A percentile compares a stretch with the other conserved stretches of the same genome.
Conservation (phyloP, 371 early-diverging fungal genomes). For the Mucor piriformis region DNA sequence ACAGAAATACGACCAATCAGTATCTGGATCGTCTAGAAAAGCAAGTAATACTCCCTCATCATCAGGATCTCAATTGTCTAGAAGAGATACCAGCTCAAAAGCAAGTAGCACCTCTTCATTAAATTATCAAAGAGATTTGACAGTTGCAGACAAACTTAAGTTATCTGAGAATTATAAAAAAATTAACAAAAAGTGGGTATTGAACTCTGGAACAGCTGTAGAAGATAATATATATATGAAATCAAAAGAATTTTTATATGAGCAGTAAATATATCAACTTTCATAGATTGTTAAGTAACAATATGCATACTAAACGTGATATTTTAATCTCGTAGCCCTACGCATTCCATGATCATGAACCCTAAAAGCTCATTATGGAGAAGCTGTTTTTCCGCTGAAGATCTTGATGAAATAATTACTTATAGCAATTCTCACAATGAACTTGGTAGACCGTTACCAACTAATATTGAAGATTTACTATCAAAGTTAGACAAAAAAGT, state of each 20-base stretch:
- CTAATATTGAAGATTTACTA: conserved; percentile 19
- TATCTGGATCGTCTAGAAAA: conserved; percentile 15
- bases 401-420: conserved; percentile 19
- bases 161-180: conserved; percentile 17
- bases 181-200: conserved; percentile 19
- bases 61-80: conserved; percentile 8
- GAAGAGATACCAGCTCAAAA: conserved; percentile 9
- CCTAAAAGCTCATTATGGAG: conserved; percentile 15
- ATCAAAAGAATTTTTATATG: conserved; percentile 21
- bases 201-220: conserved; percentile 19
- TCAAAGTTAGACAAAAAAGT: conserved; percentile 18
- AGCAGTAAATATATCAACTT: conserved; percentile 20
- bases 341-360: conserved; percentile 21
- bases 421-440: conserved; percentile 18
- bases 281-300: conserved; percentile 18
- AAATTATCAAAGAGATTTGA: conserved; percentile 17
- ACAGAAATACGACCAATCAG: conserved; percentile 15
- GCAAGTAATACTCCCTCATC: conserved; percentile 12
- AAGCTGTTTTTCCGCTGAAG: conserved; percentile 20
- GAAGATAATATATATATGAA: conserved; percentile 19
- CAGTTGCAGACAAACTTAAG: conserved; percentile 14
- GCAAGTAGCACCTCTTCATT: conserved; percentile 10
- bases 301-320: conserved; percentile 20
- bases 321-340: conserved; percentile 21
- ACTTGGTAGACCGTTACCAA: conserved; percentile 19